A percentile compares a stretch with the other conserved stretches of the same genome.
Evolutionary conservation across 2,329 filamentous ascomycete genomes (phyloP).

Genomic region (Fusarium sp.): DNA sequence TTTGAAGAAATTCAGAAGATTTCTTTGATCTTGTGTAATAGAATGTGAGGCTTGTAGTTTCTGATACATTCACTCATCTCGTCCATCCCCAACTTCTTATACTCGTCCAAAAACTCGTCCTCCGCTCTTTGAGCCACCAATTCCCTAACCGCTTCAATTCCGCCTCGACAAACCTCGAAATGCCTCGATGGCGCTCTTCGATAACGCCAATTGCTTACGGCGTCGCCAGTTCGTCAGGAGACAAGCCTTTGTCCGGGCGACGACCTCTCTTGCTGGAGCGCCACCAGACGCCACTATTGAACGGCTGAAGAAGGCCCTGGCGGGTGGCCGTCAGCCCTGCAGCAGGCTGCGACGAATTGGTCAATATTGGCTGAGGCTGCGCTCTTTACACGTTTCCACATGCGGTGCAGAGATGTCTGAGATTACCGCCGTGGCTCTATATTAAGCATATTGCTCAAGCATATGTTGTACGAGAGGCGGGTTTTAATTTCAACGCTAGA

Average conservation of each 20-base stretch:
- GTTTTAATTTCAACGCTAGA: background rate
- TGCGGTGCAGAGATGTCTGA: background rate
- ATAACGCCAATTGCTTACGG: conserved; percentile 4
- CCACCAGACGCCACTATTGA: conserved; percentile 4
- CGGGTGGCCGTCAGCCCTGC: background rate
- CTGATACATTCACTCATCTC: background rate
- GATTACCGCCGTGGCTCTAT: background rate
- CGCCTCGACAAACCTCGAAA: background rate
- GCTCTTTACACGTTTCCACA: background rate
- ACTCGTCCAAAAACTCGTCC: background rate
- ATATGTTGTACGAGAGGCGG: background rate
- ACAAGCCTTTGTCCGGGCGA: background rate
- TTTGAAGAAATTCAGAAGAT: background rate
- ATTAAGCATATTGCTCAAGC: conserved; percentile 9
- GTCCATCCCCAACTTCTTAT: conserved; percentile 1
- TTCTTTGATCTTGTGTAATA: background rate
- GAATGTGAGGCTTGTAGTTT: background rate
- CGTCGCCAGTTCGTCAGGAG: background rate
- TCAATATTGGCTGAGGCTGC: background rate
- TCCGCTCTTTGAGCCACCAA: background rate
- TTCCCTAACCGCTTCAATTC: background rate
- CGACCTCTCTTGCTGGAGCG: background rate
- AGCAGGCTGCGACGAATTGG: background rate
- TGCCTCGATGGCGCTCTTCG: background rate
- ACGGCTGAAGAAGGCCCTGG: background rate